Evolutionary conservation across 345 rosid genomes (phyloP).

Genomic region (Aquilaria yunnanensis): DNA sequence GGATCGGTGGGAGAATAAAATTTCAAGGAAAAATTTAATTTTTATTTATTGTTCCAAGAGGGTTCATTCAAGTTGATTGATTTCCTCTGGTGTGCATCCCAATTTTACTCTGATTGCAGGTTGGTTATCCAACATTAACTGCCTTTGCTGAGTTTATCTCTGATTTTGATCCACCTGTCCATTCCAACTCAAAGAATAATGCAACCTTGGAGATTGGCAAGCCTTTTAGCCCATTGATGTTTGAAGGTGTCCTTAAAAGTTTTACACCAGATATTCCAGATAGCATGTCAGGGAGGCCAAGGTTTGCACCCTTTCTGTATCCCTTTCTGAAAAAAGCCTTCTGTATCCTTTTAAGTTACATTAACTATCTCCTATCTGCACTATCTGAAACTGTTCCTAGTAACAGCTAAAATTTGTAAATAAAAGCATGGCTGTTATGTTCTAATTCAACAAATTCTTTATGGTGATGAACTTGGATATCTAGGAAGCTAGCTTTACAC

Average conservation of each 20-base stretch:
- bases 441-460: too few relatives aligned
- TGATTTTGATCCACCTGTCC: conserved; percentile 45
- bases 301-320: conserved; percentile 41
- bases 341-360: not conserved
- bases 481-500: too few relatives aligned
- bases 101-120: conserved; percentile 38
- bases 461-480: too few relatives aligned
- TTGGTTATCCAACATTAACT: conserved; percentile 62
- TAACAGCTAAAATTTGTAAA: too few relatives aligned
- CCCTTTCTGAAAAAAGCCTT: not conserved
- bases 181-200: conserved; percentile 39
- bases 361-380: too few relatives aligned
- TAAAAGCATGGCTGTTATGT: too few relatives aligned
- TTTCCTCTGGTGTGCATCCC: not conserved
- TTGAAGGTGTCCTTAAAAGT: conserved; percentile 64
- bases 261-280: conserved; percentile 85
- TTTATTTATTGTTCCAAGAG: too few relatives aligned
- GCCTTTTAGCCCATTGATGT: conserved; percentile 81
- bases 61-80: too few relatives aligned
- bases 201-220: conserved; percentile 51
- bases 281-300: conserved; percentile 74
- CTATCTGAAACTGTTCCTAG: too few relatives aligned
- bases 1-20: too few relatives aligned
- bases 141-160: conserved; percentile 71
- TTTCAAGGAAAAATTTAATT: too few relatives aligned